These are phyloP conservation scores for Dionaea muscipula DNA, from an alignment of 179 eudicot species.

Conservation along the genomic window DNA sequence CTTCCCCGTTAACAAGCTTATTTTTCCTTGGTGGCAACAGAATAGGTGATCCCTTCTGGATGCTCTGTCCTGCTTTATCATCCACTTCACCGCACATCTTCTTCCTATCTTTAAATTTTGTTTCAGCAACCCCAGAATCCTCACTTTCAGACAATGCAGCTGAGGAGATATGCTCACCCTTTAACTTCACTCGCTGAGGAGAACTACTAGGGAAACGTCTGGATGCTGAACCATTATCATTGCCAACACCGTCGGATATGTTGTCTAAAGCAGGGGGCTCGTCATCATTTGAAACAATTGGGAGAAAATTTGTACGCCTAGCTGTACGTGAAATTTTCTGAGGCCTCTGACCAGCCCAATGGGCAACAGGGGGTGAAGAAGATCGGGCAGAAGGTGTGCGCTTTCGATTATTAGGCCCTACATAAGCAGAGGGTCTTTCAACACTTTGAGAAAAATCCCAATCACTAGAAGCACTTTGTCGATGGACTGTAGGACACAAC, in stretches of 20 bases:
- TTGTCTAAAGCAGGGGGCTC: constrained; percentile 29
- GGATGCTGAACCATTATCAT: constrained; percentile 27
- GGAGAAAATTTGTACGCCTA: constrained; percentile 45
- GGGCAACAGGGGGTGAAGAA: constrained; percentile 54
- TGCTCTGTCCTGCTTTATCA: constrained; percentile 32
- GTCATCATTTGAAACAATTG: constrained; percentile 33
- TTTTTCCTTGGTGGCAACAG: constrained; percentile 41
- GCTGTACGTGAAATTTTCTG: constrained; percentile 59
- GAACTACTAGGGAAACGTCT: constrained; percentile 32
- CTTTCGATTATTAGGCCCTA: constrained; percentile 39
- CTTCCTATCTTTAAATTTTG: constrained; percentile 30
- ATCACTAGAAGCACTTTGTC: constrained; percentile 31
- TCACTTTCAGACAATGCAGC: constrained; percentile 55
- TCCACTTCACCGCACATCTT: constrained; percentile 36
- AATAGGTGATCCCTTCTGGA: constrained; percentile 36
- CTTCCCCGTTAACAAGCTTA: constrained; percentile 31
- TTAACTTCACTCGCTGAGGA: constrained; percentile 39
- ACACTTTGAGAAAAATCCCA: constrained; percentile 47
- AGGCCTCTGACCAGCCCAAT: constrained; percentile 56
- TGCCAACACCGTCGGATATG: constrained; percentile 25
- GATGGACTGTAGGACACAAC: constrained; percentile 29
- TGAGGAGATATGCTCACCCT: constrained; percentile 29
- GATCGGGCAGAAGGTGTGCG: constrained; percentile 40
- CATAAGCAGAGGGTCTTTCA: constrained; percentile 26
- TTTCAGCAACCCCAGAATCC: constrained; percentile 55